Conservation (phyloP, 1,139 yeast species). For the Geotrichum cucujoidarum region DNA sequence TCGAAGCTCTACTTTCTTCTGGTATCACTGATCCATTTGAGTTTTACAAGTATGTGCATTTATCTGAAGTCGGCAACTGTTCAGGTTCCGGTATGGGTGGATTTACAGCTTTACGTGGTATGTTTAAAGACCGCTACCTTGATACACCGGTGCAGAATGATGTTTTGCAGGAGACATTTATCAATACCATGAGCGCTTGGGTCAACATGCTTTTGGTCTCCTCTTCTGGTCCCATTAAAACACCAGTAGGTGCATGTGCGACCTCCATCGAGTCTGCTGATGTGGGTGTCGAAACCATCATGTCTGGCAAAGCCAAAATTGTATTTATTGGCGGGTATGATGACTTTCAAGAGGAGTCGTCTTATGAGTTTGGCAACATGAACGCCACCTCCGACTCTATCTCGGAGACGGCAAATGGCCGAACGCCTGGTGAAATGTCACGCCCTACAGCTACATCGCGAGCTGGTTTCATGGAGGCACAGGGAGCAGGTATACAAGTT, state of each 20-base stretch:
- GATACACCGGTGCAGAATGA: conserved; percentile 95
- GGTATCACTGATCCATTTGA: conserved; percentile 98
- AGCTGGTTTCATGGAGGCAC: conserved; percentile 98
- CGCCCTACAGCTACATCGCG: conserved; percentile 95
- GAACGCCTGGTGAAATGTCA: conserved; percentile 97
- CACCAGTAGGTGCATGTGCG: conserved; percentile 99
- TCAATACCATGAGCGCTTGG: conserved; percentile 99
- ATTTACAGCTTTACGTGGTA: conserved; percentile 91
- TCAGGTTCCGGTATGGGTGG: conserved; percentile 99
- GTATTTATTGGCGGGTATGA: conserved; percentile 98
- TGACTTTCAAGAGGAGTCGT: conserved; percentile 98
- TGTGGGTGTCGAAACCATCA: conserved; percentile 87
- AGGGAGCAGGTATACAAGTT: conserved; percentile 97
- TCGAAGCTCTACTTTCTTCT: conserved; percentile 85
- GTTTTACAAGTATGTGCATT: conserved; percentile 95
- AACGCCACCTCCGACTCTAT: conserved; percentile 90
- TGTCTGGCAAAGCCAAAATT: conserved; percentile 89
- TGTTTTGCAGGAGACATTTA: conserved; percentile 93
- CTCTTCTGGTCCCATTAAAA: conserved; percentile 96
- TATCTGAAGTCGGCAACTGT: conserved; percentile 97
- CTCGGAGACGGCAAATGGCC: conserved; percentile 86
- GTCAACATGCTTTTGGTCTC: conserved; percentile 95
- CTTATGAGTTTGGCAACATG: conserved; percentile 97
- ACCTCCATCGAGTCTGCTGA: conserved; percentile 97
- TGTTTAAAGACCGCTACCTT: conserved; percentile 90